Evolutionary conservation across 2,329 filamentous ascomycete genomes (phyloP), one percentile per base, ranked within the genome.

Genomic region (Trichoderma breve): DNA sequence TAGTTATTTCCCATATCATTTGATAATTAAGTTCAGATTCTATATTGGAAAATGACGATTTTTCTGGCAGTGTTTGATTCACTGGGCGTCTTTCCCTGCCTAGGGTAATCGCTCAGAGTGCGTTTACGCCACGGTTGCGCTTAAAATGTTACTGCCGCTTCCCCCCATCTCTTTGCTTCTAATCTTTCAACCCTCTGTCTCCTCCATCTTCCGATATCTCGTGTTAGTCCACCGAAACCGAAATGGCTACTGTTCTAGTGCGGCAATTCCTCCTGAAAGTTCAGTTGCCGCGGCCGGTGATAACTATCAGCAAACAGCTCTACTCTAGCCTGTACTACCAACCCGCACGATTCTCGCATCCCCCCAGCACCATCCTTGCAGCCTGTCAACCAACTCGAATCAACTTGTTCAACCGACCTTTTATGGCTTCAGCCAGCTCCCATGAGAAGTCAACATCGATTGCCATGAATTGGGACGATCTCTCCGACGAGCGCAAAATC

Each of bases 151-250:
- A n/a, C n/a, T n/a, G n/a, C 39, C 1, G 39, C 39, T 43, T n/a
- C 39, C 0, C 39, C 7, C 39, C n/a, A 4, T n/a, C 1, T 43
- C 7, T 43, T n/a, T 3, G 18, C 3, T 4, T 43, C 39, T 1
- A 43, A n/a, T 43, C 18, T 4, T 43, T 2, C 1, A 0, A 9
- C 18, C 1, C 1, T 4, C 4, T 43, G 7, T 2, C 39, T 43
- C 39, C 39, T 43, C 3, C 39, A n/a, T 43, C 39, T n/a, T n/a
- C 3, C 39, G 3, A 43, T 4, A 43, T 43, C 39, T n/a, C 15
- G 1, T n/a, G 7, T 4, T n/a, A 0, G 15, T 9, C 3, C 39
- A n/a, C 15, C 15, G 3, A 43, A 9, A 43, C 1, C 3, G 18
- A 9, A 6, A 43, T 43, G 39, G 39, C 15, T 7, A 7, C 36